These are phyloP conservation scores for Fusarium humuli DNA, from an alignment of 2,329 filamentous ascomycete species.

Conservation along the genomic window DNA sequence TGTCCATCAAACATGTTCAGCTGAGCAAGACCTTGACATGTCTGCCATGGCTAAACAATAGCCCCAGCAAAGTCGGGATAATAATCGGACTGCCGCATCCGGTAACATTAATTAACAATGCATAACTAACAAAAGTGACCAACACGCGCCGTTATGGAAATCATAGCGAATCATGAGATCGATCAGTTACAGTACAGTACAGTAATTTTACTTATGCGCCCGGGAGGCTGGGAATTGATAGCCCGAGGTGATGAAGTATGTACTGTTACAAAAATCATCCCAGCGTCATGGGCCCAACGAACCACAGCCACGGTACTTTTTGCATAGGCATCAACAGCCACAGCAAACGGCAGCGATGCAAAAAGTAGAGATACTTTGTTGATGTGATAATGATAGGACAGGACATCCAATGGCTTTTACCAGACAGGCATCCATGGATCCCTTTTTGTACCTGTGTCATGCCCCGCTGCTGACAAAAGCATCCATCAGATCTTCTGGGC, in stretches of 20 bases:
- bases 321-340: constrained; percentile 13
- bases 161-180: constrained; percentile 34
- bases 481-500: background rate
- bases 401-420: background rate
- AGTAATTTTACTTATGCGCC: constrained; percentile 17
- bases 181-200: constrained; percentile 16
- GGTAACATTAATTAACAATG: constrained; percentile 14
- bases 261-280: constrained; percentile 34
- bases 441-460: constrained; percentile 1
- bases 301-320: constrained; percentile 13
- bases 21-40: background rate
- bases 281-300: constrained; percentile 36
- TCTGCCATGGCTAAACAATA: background rate
- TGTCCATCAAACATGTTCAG: background rate
- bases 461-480: constrained; percentile 40
- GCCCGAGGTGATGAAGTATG: background rate
- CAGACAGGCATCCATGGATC: background rate
- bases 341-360: constrained; percentile 19
- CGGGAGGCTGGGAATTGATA: constrained; percentile 31
- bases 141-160: constrained; percentile 13
- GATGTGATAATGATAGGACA: constrained; percentile 23
- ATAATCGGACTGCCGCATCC: constrained; percentile 23
- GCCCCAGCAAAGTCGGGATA: background rate
- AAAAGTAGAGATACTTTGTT: constrained; percentile 27
- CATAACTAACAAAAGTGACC: constrained; percentile 10